Evolutionary conservation across 164 flowering plant species (phyloP), one percentile per base, ranked within the genome.

Genomic region (Vitis rotundifolia): DNA sequence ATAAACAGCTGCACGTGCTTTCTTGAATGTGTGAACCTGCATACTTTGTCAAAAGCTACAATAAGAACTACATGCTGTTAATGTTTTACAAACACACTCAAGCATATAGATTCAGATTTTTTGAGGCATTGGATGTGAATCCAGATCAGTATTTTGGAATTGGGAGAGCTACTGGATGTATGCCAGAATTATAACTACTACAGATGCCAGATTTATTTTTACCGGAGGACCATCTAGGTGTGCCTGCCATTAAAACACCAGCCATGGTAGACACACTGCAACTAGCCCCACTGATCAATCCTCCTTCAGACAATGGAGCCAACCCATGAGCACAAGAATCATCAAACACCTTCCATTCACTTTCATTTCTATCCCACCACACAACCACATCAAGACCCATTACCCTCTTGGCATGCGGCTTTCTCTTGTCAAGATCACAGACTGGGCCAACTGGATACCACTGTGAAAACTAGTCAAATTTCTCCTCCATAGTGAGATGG

Each of bases 261-360:
- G 5, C 98, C 99, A 78, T 95, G 99, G 73, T 92, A 90, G 96
- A 73, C 99, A 95, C 77, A 22, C 26, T 92, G 99, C 82, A 95
- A 70, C 70, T 98, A 78, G 0, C 98, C 98, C 91, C 88, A 86
- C 67, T 86, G 87, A 79, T 91, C 98, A 57, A 94, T 90, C 76
- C 76, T 2, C 98, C 98, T 73, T 95, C 98, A 3, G 98, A 92
- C 58, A 92, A 75, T 0, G 97, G 99, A 26, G 99, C 99, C 80
- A 92, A 74, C 47, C 99, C 78, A 74, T 94, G 99, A n/a, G 99
- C 97, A 74, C 99, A 94, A 60, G 68, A 13, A 76, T 94, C 97
- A 63, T 89, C 89, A 68, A 92, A 87, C 60, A 94, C 99, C 75
- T 87, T 88, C 99, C 97, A 94, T 26, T 68, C 82, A 72, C 54